Base-by-base conservation (phyloP, 192 early-diverging fungal species). In the Globomyces pollinis-pini region DNA sequence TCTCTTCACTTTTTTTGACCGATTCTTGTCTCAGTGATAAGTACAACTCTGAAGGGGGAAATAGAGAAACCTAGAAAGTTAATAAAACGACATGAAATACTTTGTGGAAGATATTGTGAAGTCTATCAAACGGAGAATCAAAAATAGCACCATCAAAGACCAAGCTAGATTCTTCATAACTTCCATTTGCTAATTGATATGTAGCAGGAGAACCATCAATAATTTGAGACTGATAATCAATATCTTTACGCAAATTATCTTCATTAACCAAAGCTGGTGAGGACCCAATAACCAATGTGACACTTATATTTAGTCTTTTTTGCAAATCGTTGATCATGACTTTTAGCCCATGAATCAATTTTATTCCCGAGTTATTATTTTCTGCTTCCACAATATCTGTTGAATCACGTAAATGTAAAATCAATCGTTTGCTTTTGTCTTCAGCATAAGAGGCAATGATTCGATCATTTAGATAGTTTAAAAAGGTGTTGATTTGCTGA, bases 81-180 rank as follows among this genome's bases (percentile, higher is more conserved):
- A n/a, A n/a, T n/a, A n/a, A n/a, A n/a, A n/a, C n/a, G n/a, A n/a
- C n/a, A n/a, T n/a, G n/a, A n/a, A n/a, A n/a, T n/a, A n/a, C n/a
- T n/a, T n/a, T n/a, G n/a, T n/a, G n/a, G n/a, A n/a, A n/a, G n/a
- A n/a, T n/a, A n/a, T n/a, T n/a, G n/a, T n/a, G n/a, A n/a, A n/a
- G n/a, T n/a, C n/a, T n/a, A 39, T 78, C 76, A 18, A 78, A 34
- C 2, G 58, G 49, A 9, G 72, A 64, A 1, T 50, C 31, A 44
- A 70, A 78, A 5, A 73, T 12, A 4, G 41, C 31, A 9, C 52
- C 63, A 11, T 49, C 51, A 26, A 47, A 24, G 1, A 28, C 16
- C 20, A 70, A 30, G 20, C 20, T 51, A 6, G 33, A 11, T 53
- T 35, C 59, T 30, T 26, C 49, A 36, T 29, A 51, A 26, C 43